These are phyloP conservation scores for Cucurbita argyrosperma DNA, from an alignment of 306 rosid species.

Conservation along the genomic window DNA sequence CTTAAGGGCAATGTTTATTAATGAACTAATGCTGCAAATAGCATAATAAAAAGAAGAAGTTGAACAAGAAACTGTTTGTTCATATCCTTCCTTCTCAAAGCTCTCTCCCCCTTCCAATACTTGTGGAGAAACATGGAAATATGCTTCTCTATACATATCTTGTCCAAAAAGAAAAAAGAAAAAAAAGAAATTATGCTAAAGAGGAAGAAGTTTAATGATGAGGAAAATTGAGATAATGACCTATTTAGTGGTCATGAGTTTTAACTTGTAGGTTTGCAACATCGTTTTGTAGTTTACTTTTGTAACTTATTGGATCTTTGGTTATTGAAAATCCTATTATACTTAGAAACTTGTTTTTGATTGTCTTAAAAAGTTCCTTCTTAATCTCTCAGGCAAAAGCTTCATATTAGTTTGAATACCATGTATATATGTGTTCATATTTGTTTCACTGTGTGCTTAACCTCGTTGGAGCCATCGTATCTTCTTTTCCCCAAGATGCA, in stretches of 20 bases:
- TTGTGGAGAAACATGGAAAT: background rate
- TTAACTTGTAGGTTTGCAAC: background rate
- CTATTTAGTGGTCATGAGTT: background rate
- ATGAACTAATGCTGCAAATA: background rate
- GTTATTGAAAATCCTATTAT: background rate
- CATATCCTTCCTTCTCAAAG: background rate
- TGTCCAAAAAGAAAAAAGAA: background rate
- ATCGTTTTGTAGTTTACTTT: background rate
- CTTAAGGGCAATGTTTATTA: background rate
- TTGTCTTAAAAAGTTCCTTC: background rate
- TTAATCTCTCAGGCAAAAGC: background rate
- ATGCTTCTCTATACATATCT: background rate
- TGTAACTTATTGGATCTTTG: background rate
- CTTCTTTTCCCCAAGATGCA: background rate
- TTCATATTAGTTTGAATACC: background rate
- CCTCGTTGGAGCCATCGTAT: background rate
- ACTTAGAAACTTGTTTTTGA: background rate
- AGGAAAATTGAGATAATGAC: background rate
- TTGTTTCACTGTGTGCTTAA: background rate
- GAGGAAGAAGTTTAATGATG: background rate
- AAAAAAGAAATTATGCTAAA: background rate
- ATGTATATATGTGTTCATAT: background rate
- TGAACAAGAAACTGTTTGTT: background rate
- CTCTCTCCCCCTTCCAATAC: background rate
- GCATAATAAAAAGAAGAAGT: background rate